Conservation (phyloP, 106 monocot genomes). For the Posidonia australis region DNA sequence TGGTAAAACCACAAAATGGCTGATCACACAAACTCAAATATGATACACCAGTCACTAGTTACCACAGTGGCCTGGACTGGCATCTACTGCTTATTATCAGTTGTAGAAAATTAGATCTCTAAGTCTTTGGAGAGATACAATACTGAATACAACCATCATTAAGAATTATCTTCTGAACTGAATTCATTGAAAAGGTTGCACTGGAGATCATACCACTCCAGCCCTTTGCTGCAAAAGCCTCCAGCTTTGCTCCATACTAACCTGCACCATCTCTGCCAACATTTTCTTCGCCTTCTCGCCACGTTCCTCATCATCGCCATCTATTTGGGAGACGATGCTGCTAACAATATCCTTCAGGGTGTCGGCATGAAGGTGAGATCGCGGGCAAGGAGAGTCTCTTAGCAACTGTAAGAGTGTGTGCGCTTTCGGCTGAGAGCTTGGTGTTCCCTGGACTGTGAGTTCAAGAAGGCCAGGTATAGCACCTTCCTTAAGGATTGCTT, state of each 20-base stretch:
- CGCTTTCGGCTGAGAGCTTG: conserved; percentile 30
- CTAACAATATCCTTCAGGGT: conserved; percentile 34
- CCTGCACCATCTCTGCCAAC: conserved; percentile 62
- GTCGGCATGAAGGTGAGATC: conserved; percentile 20
- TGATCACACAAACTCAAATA: no score
- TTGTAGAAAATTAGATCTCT: no score
- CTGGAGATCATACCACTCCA: conserved; percentile 3
- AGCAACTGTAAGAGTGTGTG: conserved; percentile 33
- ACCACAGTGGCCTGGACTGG: conserved; percentile 3
- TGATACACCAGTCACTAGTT: not conserved
- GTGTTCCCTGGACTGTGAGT: conserved; percentile 55
- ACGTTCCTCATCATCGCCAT: conserved; percentile 22
- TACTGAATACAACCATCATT: no score
- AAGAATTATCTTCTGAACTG: no score
- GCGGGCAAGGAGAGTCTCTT: conserved; percentile 20
- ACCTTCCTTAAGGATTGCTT: conserved; percentile 50
- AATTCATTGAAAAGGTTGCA: no score
- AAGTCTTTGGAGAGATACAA: no score
- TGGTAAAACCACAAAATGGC: no score
- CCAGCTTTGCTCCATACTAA: conserved; percentile 68
- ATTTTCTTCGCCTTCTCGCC: conserved; percentile 48
- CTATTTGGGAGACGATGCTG: conserved; percentile 36
- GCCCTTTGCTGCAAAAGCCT: conserved; percentile 52
- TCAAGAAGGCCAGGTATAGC: conserved; percentile 60
- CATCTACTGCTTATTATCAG: not conserved